Evolutionary conservation across 2,329 filamentous ascomycete species (phyloP), one percentile per base, ranked within the genome.

Genomic region (Diaporthe nobilis): DNA sequence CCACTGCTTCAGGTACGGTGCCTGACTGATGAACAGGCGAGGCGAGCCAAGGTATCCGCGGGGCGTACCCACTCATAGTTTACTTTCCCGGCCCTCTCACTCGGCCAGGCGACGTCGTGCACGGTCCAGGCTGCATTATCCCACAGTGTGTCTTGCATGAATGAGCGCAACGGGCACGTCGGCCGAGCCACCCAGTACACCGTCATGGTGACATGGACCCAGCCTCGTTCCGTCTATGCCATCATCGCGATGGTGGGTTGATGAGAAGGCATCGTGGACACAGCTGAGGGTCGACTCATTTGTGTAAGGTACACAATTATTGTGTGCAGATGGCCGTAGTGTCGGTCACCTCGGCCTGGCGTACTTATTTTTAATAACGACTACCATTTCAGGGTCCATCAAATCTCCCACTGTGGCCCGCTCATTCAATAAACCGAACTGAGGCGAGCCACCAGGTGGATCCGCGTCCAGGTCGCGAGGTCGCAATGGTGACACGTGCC

Each of bases 321-420:
- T 67, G 63, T 37, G 44, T 31, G 42, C 42, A 61, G 20, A 34
- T 22, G 8, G 2, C 9, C 44, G n/a, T 61, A n/a, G 42, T 51
- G 63, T 39, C 65, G 65, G 65, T 34, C 65, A 70, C 49, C 65
- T 70, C 65, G 49, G 65, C 49, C 55, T 22, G 49, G 65, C 49
- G 49, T 20, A 65, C 65, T 53, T 68, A 39, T 53, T 70, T 72
- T 73, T 73, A 55, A 73, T 73, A 55, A 73, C 49, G 71, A 73
- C 71, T 39, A 28, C 58, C 58, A 63, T 42, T 34, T 57, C 39
- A 65, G 58, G 71, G 20, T 63, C 58, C 60, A 73, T 44, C 71
- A 55, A 73, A 73, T 73, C 39, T 73, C 71, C 71, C 55, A 73
- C 60, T 65, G 71, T 73, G 71, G 71, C 49, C 61, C 71, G 37